A percentile compares a stretch with the other conserved stretches of the same genome.
phyloP scores from a whole-genome alignment of 73 alveolate genomes.

The Uronychia binucleata region DNA sequence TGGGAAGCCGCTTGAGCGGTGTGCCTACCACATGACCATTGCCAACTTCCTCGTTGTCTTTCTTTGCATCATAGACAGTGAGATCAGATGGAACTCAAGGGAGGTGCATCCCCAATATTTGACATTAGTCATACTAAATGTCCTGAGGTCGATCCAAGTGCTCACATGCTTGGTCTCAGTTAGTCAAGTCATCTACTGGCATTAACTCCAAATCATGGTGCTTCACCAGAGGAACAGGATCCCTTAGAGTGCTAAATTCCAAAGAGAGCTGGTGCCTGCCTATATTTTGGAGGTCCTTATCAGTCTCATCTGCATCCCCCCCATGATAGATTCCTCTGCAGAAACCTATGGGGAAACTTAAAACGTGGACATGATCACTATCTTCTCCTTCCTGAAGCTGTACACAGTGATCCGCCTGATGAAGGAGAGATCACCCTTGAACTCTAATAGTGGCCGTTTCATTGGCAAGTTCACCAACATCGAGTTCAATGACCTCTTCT shows the following conservation, averaged over 20 bases:
- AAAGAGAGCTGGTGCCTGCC: neutral
- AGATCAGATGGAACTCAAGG: conserved; percentile 32
- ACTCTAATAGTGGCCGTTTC: conserved; percentile 42
- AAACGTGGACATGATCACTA: conserved; percentile 18
- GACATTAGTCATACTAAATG: neutral
- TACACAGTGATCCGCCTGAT: conserved; percentile 15
- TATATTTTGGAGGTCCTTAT: conserved; percentile 1
- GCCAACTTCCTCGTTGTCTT: neutral
- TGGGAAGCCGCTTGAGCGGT: conserved; percentile 25
- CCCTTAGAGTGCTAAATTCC: conserved; percentile 27
- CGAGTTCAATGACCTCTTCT: conserved; percentile 39
- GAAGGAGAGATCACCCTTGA: conserved; percentile 40
- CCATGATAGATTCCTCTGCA: neutral
- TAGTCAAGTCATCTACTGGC: conserved; percentile 9
- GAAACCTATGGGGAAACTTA: conserved; percentile 5
- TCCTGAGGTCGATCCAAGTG: conserved; percentile 7
- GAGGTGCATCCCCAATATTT: neutral
- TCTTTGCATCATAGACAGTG: conserved; percentile 27
- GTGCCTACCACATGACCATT: conserved; percentile 3
- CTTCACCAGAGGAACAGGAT: conserved; percentile 29
- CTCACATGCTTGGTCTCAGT: conserved; percentile 9
- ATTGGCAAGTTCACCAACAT: conserved; percentile 36
- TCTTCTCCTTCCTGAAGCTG: conserved; percentile 18
- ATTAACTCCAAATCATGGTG: conserved; percentile 3
- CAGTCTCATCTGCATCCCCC: conserved; percentile 25